Conservation (phyloP, 805 yeast genomes). For the Schizosaccharomyces octosporus region DNA sequence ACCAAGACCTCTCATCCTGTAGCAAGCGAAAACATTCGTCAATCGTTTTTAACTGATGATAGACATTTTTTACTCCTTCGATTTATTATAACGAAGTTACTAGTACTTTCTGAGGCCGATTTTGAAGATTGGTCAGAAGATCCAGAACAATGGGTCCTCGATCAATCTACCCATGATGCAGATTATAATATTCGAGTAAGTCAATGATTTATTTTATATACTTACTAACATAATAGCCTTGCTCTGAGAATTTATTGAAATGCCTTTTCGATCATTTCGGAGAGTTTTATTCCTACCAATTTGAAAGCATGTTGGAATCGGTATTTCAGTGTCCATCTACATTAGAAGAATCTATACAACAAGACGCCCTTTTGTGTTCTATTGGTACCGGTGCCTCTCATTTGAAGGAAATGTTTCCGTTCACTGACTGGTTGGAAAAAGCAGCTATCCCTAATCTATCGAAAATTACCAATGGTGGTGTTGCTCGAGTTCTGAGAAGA, state of each 20-base stretch:
- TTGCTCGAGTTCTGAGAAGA: background rate
- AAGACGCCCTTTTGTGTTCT: background rate
- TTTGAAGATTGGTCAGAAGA: constrained; percentile 60
- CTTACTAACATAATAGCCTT: constrained; percentile 22
- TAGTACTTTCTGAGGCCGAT: constrained; percentile 50
- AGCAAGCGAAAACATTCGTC: background rate
- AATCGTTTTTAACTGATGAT: background rate
- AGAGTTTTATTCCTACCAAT: background rate
- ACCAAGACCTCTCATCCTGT: background rate
- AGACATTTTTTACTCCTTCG: constrained; percentile 20
- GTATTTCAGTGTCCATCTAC: background rate
- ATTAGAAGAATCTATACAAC: background rate
- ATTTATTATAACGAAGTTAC: constrained; percentile 44
- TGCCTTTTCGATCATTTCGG: background rate
- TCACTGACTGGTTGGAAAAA: constrained; percentile 39
- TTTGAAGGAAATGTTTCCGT: constrained; percentile 41
- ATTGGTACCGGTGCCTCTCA: background rate
- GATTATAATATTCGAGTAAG: constrained; percentile 36
- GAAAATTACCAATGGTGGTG: constrained; percentile 37
- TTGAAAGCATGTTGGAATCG: background rate
- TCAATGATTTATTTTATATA: constrained; percentile 32
- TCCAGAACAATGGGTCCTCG: constrained; percentile 84
- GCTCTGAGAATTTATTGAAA: constrained; percentile 16
- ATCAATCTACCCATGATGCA: constrained; percentile 27
- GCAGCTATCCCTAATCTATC: constrained; percentile 26